A percentile compares a stretch with the other conserved stretches of the same genome.
Conservation (phyloP, 345 rosid genomes). For the Populus simonii region DNA sequence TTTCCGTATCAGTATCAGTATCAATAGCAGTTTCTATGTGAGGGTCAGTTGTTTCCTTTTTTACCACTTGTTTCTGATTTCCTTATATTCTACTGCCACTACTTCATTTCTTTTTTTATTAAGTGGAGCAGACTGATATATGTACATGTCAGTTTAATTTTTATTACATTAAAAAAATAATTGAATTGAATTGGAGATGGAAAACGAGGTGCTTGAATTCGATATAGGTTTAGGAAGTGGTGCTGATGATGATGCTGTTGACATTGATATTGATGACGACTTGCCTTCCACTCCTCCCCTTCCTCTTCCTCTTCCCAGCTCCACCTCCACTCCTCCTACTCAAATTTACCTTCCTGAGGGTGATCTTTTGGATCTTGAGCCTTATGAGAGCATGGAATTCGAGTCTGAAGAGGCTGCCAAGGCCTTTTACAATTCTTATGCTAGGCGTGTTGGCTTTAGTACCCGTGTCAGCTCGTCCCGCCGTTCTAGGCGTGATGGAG, state of each 20-base stretch:
- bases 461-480: constrained; percentile 63
- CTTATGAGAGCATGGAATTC: constrained; percentile 62
- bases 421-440: constrained; percentile 62
- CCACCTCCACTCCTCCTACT: constrained; percentile 3
- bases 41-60: background rate
- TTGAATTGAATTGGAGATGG: constrained; percentile 18
- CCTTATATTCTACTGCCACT: background rate
- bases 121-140: background rate
- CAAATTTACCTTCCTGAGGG: constrained; percentile 38
- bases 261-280: constrained; percentile 45
- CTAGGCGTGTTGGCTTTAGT: constrained; percentile 57
- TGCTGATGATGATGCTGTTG: constrained; percentile 30
- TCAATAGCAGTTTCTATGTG: background rate
- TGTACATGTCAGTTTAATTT: background rate
- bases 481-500: constrained; percentile 63
- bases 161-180: background rate
- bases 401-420: constrained; percentile 70
- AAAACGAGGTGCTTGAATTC: constrained; percentile 48
- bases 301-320: background rate
- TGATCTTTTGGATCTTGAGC: constrained; percentile 48
- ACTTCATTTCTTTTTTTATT: background rate
- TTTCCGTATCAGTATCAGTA: too few species aligned
- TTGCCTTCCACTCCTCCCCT: constrained; percentile 18
- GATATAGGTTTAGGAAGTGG: constrained; percentile 45
- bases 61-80: background rate